A percentile compares a stretch with the other conserved stretches of the same genome.
Conservation (phyloP, 176 grass and related monocot genomes). For the Chrysopogon serrulatus region DNA sequence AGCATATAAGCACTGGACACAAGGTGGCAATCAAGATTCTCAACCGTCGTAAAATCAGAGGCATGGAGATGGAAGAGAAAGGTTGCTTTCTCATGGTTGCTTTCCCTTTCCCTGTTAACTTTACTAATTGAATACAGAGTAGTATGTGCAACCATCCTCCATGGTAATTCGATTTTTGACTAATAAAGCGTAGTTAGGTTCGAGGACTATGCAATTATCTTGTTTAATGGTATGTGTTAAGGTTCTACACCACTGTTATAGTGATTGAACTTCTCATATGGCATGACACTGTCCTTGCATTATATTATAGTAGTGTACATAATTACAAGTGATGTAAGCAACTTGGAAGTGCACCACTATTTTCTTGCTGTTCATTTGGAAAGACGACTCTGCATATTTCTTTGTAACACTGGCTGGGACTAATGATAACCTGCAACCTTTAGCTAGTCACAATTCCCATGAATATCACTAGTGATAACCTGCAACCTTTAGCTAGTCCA, state of each 20-base stretch:
- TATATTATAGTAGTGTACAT: background rate
- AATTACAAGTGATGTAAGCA: background rate
- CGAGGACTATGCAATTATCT: background rate
- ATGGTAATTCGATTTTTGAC: background rate
- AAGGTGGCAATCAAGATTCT: conserved; percentile 64
- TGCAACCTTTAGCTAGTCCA: too few relatives aligned
- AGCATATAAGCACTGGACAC: conserved; percentile 52
- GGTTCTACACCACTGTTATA: background rate
- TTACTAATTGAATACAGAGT: background rate
- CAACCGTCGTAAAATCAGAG: conserved; percentile 55
- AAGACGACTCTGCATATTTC: background rate
- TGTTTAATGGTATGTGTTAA: background rate
- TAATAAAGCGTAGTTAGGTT: background rate
- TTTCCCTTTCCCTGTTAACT: background rate
- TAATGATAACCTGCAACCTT: background rate
- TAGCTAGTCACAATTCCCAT: background rate
- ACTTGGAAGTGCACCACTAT: background rate
- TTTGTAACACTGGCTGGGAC: background rate
- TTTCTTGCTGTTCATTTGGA: background rate
- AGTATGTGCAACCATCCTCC: background rate
- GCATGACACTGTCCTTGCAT: background rate
- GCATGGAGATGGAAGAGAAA: conserved; percentile 69
- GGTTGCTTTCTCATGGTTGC: conserved; percentile 9
- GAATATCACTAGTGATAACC: too few relatives aligned
- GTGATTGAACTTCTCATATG: background rate